A percentile compares a stretch with the other conserved stretches of the same genome.
Evolutionary conservation across 1,284 basidiomycete genomes (phyloP).

Genomic region (Wallemia ichthyophaga): DNA sequence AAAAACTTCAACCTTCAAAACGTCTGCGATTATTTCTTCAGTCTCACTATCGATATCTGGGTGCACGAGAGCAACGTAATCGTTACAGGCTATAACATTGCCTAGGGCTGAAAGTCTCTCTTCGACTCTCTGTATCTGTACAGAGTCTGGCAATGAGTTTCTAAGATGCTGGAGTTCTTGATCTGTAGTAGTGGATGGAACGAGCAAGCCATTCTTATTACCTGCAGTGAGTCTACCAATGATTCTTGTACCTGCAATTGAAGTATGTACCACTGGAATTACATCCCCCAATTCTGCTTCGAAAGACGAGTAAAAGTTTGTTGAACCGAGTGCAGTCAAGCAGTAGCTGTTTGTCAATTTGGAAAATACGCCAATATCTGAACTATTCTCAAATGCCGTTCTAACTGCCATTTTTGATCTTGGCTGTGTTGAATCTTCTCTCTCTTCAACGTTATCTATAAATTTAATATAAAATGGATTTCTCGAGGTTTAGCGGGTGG

Average conservation of each 20-base stretch:
- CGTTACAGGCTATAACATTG: slow-evolving; percentile 96
- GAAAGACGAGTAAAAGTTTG: slow-evolving; percentile 50
- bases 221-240: slow-evolving; percentile 78
- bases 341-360: slow-evolving; percentile 91
- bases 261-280: slow-evolving; percentile 86
- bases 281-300: slow-evolving; percentile 39
- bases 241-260: slow-evolving; percentile 81
- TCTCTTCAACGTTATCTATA: neutral
- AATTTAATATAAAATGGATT: neutral
- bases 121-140: slow-evolving; percentile 84
- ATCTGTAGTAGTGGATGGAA: slow-evolving; percentile 83
- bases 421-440: slow-evolving; percentile 2
- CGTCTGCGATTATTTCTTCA: slow-evolving; percentile 97
- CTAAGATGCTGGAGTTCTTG: slow-evolving; percentile 94
- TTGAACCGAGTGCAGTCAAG: slow-evolving; percentile 40
- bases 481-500: neutral
- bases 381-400: slow-evolving; percentile 66
- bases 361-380: slow-evolving; percentile 77
- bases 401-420: slow-evolving; percentile 12
- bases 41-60: slow-evolving; percentile 96
- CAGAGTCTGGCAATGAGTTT: slow-evolving; percentile 72
- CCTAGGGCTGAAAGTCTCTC: slow-evolving; percentile 85
- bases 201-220: slow-evolving; percentile 86
- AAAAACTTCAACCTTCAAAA: slow-evolving; percentile 96
- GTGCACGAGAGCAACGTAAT: slow-evolving; percentile 86